phyloP scores from a whole-genome alignment of 2,329 filamentous ascomycete genomes.

The Canariomyces notabilis region DNA sequence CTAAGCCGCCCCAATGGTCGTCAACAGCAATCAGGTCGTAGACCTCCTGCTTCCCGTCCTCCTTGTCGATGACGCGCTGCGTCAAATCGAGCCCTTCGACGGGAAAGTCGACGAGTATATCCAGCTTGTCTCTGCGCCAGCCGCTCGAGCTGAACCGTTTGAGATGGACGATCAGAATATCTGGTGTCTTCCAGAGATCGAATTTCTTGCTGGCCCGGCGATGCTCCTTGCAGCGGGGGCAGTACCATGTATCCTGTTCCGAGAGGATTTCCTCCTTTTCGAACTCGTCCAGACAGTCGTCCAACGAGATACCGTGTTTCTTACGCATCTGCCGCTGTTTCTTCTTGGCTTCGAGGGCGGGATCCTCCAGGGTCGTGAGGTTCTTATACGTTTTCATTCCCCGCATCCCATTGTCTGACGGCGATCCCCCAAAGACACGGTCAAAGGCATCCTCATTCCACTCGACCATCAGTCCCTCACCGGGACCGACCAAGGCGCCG shows the following conservation, averaged over 20 bases:
- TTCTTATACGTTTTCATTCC: slow-evolving; percentile 56
- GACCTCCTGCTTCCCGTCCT: slow-evolving; percentile 73
- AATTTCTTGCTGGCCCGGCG: slow-evolving; percentile 92
- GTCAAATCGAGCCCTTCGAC: slow-evolving; percentile 81
- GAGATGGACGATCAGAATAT: slow-evolving; percentile 90
- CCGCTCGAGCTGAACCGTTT: slow-evolving; percentile 90
- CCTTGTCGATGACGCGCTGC: slow-evolving; percentile 70
- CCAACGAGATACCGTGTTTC: slow-evolving; percentile 73
- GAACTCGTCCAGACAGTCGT: slow-evolving; percentile 91
- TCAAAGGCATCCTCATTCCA: slow-evolving; percentile 72
- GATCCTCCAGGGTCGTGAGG: slow-evolving; percentile 52
- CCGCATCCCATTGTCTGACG: slow-evolving; percentile 43
- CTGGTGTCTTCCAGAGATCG: slow-evolving; percentile 92
- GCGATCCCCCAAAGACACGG: slow-evolving; percentile 57
- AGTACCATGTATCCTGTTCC: slow-evolving; percentile 96
- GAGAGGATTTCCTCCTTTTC: slow-evolving; percentile 90
- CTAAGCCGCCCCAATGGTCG: slow-evolving; percentile 89
- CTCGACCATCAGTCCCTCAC: slow-evolving; percentile 82
- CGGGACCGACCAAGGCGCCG: slow-evolving; percentile 67
- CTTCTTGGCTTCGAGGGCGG: slow-evolving; percentile 60
- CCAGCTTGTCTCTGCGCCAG: slow-evolving; percentile 82
- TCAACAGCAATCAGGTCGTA: slow-evolving; percentile 96
- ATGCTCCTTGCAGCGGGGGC: slow-evolving; percentile 90
- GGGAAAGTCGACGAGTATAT: slow-evolving; percentile 86
- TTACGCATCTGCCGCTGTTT: slow-evolving; percentile 59